Conservation (phyloP, 1,284 basidiomycete genomes). For the Ceratobasidium sp. region DNA sequence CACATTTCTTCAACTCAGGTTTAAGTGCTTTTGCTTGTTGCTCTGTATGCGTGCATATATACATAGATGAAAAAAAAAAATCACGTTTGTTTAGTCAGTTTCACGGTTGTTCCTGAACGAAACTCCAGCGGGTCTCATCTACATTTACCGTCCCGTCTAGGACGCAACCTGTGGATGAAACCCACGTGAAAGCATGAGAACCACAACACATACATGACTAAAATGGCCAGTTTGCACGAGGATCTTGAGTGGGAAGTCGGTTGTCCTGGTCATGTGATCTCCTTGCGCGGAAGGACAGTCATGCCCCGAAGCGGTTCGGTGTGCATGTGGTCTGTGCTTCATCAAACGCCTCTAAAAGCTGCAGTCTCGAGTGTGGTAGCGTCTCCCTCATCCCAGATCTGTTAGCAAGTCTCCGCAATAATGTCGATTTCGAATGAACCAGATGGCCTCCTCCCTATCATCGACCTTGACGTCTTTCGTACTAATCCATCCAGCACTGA, state of each 20-base stretch:
- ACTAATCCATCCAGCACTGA: slow-evolving; percentile 61
- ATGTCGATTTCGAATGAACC: slow-evolving; percentile 14
- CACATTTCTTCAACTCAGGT: slow-evolving; percentile 87
- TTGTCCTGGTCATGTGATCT: not conserved
- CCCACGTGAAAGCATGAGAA: no score
- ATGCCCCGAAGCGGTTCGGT: slow-evolving; percentile 26
- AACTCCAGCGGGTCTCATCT: not conserved
- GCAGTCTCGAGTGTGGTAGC: not conserved
- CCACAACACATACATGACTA: no score
- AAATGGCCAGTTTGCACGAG: no score
- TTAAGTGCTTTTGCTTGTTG: slow-evolving; percentile 53
- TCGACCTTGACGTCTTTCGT: slow-evolving; percentile 82
- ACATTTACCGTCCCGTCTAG: no score
- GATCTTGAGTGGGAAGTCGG: not conserved
- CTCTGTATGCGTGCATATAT: slow-evolving; percentile 10
- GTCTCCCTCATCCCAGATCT: not conserved
- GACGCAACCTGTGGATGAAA: no score
- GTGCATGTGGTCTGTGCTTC: slow-evolving; percentile 19
- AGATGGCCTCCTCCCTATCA: slow-evolving; percentile 63
- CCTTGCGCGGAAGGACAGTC: not conserved
- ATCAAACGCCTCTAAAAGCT: not conserved
- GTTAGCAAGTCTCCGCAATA: not conserved
- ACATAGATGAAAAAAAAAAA: slow-evolving; percentile 4
- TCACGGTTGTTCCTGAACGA: not conserved
- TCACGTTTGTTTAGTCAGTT: slow-evolving; percentile 6